Base-by-base conservation (phyloP, 495 filamentous ascomycete species). In the Cenococcum geophilum region DNA sequence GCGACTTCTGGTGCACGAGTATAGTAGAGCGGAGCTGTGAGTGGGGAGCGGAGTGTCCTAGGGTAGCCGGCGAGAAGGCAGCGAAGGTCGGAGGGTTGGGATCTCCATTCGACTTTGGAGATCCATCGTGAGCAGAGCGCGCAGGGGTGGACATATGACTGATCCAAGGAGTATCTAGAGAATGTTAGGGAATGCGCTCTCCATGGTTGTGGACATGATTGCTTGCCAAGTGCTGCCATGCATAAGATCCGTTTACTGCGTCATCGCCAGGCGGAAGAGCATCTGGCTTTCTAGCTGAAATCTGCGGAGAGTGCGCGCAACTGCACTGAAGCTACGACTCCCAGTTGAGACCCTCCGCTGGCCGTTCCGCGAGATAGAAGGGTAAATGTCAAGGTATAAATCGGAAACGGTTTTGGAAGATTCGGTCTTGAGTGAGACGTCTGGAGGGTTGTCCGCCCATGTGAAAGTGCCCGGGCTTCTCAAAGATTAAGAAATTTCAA, bases 1-100 rank as follows among this genome's bases (percentile, higher is more conserved):
- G 93, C 4, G 89, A 95, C 75, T 97, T 99, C 71, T 93, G 91
- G 73, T 97, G 91, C 1, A 99, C 92, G 57, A 97, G 83, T 66
- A 97, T 89, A 60, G 89, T 93, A 42, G 89, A 92, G 51, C 91
- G 84, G 59, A 90, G 83, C 67, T 87, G 86, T 40, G 86, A 85
- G 22, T 84, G 84, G 54, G 87, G 77, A 23, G 87, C 82, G 14
- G 82, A 81, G 55, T 84, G 80, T 9, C 85, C 84, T 53, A 88
- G 80, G 49, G 88, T 89, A 21, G 83, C 80, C 34, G 93, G 91
- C 25, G 92, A 90, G 77, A 99, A 99, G 53, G 88, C 79, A 60
- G 90, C 91, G 65, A 87, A 78, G 18, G 90, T 95, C 18, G 89
- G 84, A 45, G 87, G 83, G 68, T 82, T 82, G 60, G 75, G 78